phyloP scores from a whole-genome alignment of 495 filamentous ascomycete genomes.

The Penicillium parvum region DNA sequence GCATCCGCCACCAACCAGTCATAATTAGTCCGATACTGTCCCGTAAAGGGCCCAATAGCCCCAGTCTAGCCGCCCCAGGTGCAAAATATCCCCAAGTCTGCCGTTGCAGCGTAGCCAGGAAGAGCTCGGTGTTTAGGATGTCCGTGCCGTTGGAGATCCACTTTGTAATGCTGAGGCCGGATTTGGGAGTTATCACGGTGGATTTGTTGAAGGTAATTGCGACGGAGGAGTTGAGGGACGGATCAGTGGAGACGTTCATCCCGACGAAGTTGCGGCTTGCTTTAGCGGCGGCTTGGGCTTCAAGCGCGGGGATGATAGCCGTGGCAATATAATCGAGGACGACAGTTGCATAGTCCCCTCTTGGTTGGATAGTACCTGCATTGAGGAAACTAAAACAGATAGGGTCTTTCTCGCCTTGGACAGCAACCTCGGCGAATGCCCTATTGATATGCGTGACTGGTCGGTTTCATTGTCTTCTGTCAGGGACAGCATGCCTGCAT shows the following conservation, averaged over 20 bases:
- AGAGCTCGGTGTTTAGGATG: not conserved
- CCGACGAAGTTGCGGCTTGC: not conserved
- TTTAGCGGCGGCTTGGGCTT: not conserved
- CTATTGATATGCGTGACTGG: not conserved
- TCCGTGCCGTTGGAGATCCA: not conserved
- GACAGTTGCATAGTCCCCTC: not conserved
- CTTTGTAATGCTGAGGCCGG: not conserved
- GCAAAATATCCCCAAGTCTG: not conserved
- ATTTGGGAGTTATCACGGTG: not conserved
- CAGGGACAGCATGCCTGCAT: not conserved
- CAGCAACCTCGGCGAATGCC: not conserved
- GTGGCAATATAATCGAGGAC: not conserved
- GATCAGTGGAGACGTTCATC: not conserved
- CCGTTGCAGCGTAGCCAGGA: not conserved
- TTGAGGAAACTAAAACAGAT: not conserved
- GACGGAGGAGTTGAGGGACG: not conserved
- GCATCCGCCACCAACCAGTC: constrained; percentile 1
- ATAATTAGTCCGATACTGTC: constrained; percentile 1
- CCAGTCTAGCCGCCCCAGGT: not conserved
- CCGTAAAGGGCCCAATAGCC: not conserved
- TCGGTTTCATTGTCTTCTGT: constrained; percentile 5
- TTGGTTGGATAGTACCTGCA: not conserved
- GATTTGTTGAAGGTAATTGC: not conserved
- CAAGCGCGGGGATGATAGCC: not conserved
- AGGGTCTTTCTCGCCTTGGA: not conserved